Base-by-base conservation (phyloP, 768 basidiomycete species). In the Lyophyllum semitale region DNA sequence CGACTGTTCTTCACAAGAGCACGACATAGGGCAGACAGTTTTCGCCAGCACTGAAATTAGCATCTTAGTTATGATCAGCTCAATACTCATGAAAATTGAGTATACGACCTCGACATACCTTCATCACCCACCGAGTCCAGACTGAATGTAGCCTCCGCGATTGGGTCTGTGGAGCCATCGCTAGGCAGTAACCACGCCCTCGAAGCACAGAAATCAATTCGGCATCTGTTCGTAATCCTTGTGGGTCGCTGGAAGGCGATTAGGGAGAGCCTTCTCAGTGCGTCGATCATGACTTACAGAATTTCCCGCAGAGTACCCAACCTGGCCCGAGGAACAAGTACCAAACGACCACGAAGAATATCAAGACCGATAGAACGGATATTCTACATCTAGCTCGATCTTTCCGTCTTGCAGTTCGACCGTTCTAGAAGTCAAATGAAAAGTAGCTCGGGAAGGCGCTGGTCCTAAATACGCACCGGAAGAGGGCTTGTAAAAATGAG, bases 11-110 rank as follows among this genome's bases (percentile, higher is more conserved):
- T 84, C 23, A 85, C 82, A 15, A 89, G 71, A 0, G 84, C 85
- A 35, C 86, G 76, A 60, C 81, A 81, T 1, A 89, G 69, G 7
- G 85, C 84, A 3, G 87, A 72, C 48, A 88, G 71, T 81, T 82
- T 66, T 89, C 87, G n/a, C 87, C 87, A 2, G 80, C 83, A 52
- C 82, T 84, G 64, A 79, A 86, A 61, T 87, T 89, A 4, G 77
- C 77, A 1, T 84, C 82, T 84, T 29, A 3, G 18, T 18, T 26
- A 26, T 41, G n/a, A 18, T 57, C 26, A 53, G 37, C 15, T 41
- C n/a, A 22, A 32, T 20, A 25, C 30, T 12, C n/a, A 40, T 11
- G 13, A n/a, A n/a, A n/a, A n/a, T n/a, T n/a, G n/a, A n/a, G n/a
- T n/a, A n/a, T n/a, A n/a, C n/a, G n/a, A n/a, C n/a, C 25, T 53